Base-by-base conservation (phyloP, 345 rosid genomes). In the Eucalyptus rudis region DNA sequence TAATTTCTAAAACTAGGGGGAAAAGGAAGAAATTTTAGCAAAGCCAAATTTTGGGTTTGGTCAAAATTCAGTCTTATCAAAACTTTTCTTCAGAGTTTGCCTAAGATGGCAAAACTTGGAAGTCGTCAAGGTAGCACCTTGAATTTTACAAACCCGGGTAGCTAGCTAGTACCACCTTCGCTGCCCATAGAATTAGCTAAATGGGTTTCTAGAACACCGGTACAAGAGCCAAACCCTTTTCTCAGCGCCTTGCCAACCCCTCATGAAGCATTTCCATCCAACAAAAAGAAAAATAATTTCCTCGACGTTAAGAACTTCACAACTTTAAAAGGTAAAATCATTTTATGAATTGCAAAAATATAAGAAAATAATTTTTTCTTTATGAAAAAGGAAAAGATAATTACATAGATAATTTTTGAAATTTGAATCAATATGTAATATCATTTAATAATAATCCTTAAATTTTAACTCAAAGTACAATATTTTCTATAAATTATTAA, bases 401-500 rank as follows among this genome's bases (percentile, higher is more conserved):
- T 56, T 56, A 56, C 6, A 24, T 1, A 24, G 1, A 56, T 24
- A 0, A 25, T 24, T 22, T 25, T 22, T 24, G 6, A 56, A 56
- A 9, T 56, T 56, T 56, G 3, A 24, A 10, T 56, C 1, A 24
- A 56, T 56, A 25, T 24, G 2, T 22, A 56, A 56, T 24, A 56
- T 56, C 2, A 10, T 24, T 24, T 56, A 56, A 56, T 10, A 5
- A 9, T 0, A 25, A 52, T 52, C 6, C 29, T 24, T 56, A 56
- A 56, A 56, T 56, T 56, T 25, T 56, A 56, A 24, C 3, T 56
- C 62, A 9, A 9, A 4, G 10, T 22, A 0, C 1, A 56, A 56
- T 56, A 25, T 56, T 0, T 0, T 4, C 6, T 3, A 22, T 56
- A 0, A 24, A 24, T 24, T 24, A 22, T 56, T 56, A 56, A 4